Evolutionary conservation across 2,329 filamentous ascomycete genomes (phyloP).

Genomic region (Pseudogymnoascus sp.): DNA sequence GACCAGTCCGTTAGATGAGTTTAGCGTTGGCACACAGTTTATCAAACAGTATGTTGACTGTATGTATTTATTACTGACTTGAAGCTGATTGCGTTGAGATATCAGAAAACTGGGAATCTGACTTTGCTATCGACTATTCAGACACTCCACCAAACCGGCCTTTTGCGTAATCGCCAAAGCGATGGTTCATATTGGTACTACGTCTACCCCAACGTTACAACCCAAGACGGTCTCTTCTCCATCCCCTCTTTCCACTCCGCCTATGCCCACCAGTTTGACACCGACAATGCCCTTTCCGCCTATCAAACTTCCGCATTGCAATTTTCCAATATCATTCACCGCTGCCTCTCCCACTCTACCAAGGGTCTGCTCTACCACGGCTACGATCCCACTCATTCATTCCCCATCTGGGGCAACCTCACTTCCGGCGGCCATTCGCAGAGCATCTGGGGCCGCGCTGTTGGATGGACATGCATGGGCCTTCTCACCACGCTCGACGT

Average conservation of each 20-base stretch:
- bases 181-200: slow-evolving; percentile 5
- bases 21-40: slow-evolving; percentile 5
- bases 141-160: background rate
- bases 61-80: background rate
- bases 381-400: slow-evolving; percentile 2
- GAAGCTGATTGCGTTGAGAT: slow-evolving; percentile 1
- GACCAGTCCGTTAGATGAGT: slow-evolving; percentile 7
- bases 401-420: background rate
- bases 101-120: background rate
- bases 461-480: slow-evolving; percentile 8
- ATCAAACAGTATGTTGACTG: slow-evolving; percentile 9
- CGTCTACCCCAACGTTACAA: slow-evolving; percentile 2
- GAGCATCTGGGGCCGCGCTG: slow-evolving; percentile 8
- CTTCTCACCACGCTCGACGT: slow-evolving; percentile 4
- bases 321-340: background rate
- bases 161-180: background rate
- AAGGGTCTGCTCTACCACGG: slow-evolving; percentile 5
- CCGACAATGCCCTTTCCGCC: background rate
- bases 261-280: slow-evolving; percentile 5
- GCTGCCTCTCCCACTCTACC: background rate
- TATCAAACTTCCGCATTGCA: background rate
- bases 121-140: background rate
- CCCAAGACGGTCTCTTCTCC: slow-evolving; percentile 9
- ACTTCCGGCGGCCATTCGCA: background rate
- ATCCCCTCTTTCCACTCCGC: slow-evolving; percentile 8